These are phyloP conservation scores for Alternaria triticina DNA, from an alignment of 2,329 filamentous ascomycete species.

Conservation along the genomic window DNA sequence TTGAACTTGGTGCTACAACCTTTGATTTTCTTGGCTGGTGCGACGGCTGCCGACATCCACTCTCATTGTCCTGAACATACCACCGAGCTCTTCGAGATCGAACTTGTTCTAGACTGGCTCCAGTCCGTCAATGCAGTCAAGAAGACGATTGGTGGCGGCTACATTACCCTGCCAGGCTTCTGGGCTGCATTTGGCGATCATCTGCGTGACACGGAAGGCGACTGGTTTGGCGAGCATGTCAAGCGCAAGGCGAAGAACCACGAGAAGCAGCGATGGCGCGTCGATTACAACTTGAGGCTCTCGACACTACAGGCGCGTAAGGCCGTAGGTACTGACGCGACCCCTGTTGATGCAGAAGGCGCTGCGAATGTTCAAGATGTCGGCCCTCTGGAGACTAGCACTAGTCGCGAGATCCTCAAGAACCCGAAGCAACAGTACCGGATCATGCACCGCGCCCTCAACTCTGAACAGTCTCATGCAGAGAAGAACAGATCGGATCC, in stretches of 20 bases:
- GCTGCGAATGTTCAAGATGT: neutral
- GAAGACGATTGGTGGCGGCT: conserved; percentile 26
- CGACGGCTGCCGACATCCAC: conserved; percentile 61
- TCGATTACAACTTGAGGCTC: conserved; percentile 28
- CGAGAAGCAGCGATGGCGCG: conserved; percentile 30
- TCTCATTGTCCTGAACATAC: conserved; percentile 41
- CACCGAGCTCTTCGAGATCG: conserved; percentile 41
- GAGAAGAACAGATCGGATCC: neutral
- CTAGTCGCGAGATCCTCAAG: conserved; percentile 18
- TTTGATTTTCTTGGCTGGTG: conserved; percentile 67
- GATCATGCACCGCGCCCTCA: conserved; percentile 19
- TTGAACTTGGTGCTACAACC: conserved; percentile 68
- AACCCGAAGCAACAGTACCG: conserved; percentile 30
- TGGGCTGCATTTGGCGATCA: conserved; percentile 45
- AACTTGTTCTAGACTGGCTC: conserved; percentile 43
- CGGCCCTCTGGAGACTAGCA: neutral
- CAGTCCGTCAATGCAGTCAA: conserved; percentile 30
- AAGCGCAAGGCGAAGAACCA: conserved; percentile 30
- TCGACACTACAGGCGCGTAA: conserved; percentile 14
- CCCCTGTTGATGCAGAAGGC: neutral
- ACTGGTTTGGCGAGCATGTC: conserved; percentile 42
- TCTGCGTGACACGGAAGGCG: conserved; percentile 32
- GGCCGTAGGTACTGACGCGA: neutral
- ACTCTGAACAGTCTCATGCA: neutral
- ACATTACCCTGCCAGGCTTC: conserved; percentile 26